A percentile compares a stretch with the other conserved stretches of the same genome.
These are phyloP conservation scores for Herpetospermum pedunculosum DNA, from an alignment of 306 rosid genomes.

Conservation along the genomic window DNA sequence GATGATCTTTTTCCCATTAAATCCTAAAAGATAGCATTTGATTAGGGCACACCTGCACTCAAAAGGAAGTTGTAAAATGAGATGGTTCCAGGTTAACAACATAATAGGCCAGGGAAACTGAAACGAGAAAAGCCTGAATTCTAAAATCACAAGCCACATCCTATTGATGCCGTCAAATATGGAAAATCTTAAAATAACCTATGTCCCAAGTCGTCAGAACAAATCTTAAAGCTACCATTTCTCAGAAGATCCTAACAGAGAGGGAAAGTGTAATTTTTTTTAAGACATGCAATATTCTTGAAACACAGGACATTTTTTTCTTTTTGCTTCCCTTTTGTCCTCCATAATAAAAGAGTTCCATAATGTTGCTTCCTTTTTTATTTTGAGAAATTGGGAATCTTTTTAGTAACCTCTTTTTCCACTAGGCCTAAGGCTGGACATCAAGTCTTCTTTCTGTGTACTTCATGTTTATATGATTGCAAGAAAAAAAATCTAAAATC, in stretches of 20 bases:
- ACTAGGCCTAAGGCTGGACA: neutral
- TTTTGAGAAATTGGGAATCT: neutral
- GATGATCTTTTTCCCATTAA: neutral
- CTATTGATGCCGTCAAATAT: neutral
- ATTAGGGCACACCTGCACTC: neutral
- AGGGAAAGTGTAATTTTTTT: neutral
- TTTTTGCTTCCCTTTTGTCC: neutral
- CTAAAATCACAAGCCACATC: neutral
- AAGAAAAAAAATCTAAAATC: neutral
- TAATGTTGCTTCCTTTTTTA: neutral
- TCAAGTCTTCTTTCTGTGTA: neutral
- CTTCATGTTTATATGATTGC: neutral
- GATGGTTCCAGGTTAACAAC: neutral
- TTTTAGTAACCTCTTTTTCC: neutral
- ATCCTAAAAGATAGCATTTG: neutral
- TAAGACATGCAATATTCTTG: neutral
- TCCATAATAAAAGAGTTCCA: neutral
- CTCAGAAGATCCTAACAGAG: neutral
- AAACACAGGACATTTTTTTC: neutral
- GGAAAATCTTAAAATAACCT: neutral
- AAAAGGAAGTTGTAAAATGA: neutral
- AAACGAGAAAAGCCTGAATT: neutral
- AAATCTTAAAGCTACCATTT: neutral
- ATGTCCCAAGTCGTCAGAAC: neutral
- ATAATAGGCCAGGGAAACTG: neutral